Percentiles rank a stretch among this genome's conserved stretches.
These are phyloP conservation scores for Xylaria hypoxylon DNA, from an alignment of 2,329 filamentous ascomycete species.

Conservation along the genomic window DNA sequence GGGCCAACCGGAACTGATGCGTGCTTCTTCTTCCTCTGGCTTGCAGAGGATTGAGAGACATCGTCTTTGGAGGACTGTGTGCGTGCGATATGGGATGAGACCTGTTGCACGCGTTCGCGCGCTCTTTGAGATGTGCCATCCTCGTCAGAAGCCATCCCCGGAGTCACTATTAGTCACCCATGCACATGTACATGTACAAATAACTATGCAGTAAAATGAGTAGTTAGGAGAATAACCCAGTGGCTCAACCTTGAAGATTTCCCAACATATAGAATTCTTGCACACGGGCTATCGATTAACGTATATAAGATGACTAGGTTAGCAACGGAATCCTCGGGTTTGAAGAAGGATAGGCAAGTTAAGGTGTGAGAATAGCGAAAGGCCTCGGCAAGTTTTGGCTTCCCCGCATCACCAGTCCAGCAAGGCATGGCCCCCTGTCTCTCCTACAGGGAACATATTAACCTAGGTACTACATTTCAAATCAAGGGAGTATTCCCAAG, in stretches of 20 bases:
- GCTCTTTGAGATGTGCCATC: constrained; percentile 27
- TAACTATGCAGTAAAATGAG: too few species aligned
- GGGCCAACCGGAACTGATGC: constrained; percentile 11
- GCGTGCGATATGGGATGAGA: constrained; percentile 32
- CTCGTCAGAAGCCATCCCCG: constrained; percentile 32
- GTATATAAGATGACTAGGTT: not conserved
- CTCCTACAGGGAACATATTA: not conserved
- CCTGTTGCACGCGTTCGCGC: constrained; percentile 35
- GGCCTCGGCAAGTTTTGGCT: constrained; percentile 23
- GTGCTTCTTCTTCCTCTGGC: constrained; percentile 25
- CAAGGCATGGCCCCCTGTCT: too few species aligned
- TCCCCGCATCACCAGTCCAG: constrained; percentile 18
- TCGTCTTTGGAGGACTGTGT: not conserved
- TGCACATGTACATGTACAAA: not conserved
- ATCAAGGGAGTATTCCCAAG: not conserved
- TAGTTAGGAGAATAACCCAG: too few species aligned
- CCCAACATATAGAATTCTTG: not conserved
- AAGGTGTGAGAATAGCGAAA: not conserved
- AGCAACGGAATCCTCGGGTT: not conserved
- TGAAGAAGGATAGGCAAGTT: not conserved
- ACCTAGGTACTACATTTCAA: not conserved
- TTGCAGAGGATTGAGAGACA: not conserved
- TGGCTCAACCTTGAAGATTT: not conserved
- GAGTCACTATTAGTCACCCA: not conserved
- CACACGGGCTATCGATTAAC: not conserved